Evolutionary conservation across 129 eudicot genomes (phyloP).

Genomic region (Saposhnikovia divaricata): DNA sequence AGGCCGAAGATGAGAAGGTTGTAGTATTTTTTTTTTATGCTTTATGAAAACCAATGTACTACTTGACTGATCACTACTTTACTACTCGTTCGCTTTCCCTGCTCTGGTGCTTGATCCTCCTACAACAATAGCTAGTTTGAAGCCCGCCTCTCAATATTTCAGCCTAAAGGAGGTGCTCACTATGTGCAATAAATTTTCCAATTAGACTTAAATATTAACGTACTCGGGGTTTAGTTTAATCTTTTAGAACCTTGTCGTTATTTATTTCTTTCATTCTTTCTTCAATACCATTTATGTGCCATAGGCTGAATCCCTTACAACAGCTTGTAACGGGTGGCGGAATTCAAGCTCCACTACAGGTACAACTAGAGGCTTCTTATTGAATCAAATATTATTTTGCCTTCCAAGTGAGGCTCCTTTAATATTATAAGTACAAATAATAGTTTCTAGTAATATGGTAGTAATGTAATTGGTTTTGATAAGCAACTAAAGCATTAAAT

Average conservation of each 20-base stretch:
- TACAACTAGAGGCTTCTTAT: conserved; percentile 14
- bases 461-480: neutral
- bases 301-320: conserved; percentile 63
- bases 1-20: conserved; percentile 75
- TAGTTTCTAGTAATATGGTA: neutral
- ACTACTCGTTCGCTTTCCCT: conserved; percentile 84
- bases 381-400: conserved; percentile 5
- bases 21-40: neutral
- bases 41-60: neutral
- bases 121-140: conserved; percentile 54
- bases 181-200: neutral
- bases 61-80: neutral
- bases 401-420: neutral
- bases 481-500: neutral
- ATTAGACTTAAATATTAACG: neutral
- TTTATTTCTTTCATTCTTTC: neutral
- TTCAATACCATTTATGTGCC: conserved; percentile 13
- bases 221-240: neutral
- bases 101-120: conserved; percentile 76
- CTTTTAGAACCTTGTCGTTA: neutral
- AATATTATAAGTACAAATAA: neutral
- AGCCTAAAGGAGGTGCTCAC: conserved; percentile 59
- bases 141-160: conserved; percentile 75
- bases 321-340: conserved; percentile 88
- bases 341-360: conserved; percentile 64